Conservation (phyloP, 768 basidiomycete species). For the Daedaleopsis nitida region DNA sequence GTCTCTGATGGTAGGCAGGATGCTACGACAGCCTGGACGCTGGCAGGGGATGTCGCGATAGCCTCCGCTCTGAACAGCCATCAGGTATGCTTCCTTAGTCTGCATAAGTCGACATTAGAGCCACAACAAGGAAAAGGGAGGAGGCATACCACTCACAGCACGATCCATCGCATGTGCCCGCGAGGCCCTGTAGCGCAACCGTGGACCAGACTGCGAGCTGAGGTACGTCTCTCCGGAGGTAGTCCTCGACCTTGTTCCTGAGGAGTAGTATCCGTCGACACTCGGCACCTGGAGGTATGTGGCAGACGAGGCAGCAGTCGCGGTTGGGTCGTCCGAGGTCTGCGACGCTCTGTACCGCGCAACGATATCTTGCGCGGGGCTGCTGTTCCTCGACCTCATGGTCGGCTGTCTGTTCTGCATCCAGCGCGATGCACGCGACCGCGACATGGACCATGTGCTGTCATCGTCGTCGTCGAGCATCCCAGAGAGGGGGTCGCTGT, state of each 20-base stretch:
- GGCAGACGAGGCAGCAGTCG: constrained; percentile 12
- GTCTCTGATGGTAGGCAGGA: constrained; percentile 19
- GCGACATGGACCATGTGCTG: constrained; percentile 22
- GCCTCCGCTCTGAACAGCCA: constrained; percentile 11
- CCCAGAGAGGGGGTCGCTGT: constrained; percentile 4
- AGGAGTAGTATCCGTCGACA: neutral
- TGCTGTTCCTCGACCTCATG: constrained; percentile 15
- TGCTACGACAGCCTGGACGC: constrained; percentile 18
- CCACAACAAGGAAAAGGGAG: neutral
- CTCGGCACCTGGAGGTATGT: constrained; percentile 10
- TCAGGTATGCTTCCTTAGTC: constrained; percentile 16
- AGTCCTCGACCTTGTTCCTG: neutral
- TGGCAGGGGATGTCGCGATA: constrained; percentile 18
- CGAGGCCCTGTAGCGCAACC: constrained; percentile 13
- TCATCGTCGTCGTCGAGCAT: constrained; percentile 12
- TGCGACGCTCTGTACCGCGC: constrained; percentile 20
- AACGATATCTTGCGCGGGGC: constrained; percentile 21
- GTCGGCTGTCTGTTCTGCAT: constrained; percentile 3
- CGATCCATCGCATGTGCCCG: constrained; percentile 14
- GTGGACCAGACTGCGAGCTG: constrained; percentile 12
- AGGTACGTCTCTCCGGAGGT: constrained; percentile 5
- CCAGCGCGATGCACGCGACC: constrained; percentile 15
- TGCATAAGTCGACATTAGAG: neutral
- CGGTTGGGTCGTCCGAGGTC: neutral
- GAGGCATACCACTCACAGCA: constrained; percentile 10